phyloP scores from a whole-genome alignment of 305 asterid species.

The Rubia tinctorum region DNA sequence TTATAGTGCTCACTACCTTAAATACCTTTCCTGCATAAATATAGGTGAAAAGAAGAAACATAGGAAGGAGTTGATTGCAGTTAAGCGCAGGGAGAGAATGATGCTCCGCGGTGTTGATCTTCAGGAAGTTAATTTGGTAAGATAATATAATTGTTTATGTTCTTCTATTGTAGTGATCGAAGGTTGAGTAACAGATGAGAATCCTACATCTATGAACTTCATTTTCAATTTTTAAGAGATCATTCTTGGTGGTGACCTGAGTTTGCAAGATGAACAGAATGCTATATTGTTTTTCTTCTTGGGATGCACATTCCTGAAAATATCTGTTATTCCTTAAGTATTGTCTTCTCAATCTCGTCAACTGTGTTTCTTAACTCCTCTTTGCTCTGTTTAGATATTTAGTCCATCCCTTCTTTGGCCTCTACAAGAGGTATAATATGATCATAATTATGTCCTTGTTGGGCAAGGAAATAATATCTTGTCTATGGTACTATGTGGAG shows the following conservation, averaged over 20 bases:
- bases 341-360: background rate
- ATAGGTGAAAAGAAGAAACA: slow-evolving; percentile 90
- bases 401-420: background rate
- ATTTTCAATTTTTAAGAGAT: background rate
- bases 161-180: background rate
- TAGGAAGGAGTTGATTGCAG: slow-evolving; percentile 75
- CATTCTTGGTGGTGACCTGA: background rate
- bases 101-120: slow-evolving; percentile 83
- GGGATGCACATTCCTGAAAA: background rate
- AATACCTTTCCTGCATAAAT: slow-evolving; percentile 9
- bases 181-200: background rate
- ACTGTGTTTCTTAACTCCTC: background rate
- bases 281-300: background rate
- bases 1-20: background rate
- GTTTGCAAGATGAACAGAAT: background rate
- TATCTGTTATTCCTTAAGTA: background rate
- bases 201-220: background rate
- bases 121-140: slow-evolving; percentile 76
- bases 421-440: background rate
- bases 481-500: background rate
- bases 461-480: background rate
- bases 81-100: slow-evolving; percentile 84
- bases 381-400: background rate
- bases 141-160: slow-evolving; percentile 11
- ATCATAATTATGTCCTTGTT: background rate